Conservation (phyloP, 352 stramenopile genomes). For the Pythium sukuiense region DNA sequence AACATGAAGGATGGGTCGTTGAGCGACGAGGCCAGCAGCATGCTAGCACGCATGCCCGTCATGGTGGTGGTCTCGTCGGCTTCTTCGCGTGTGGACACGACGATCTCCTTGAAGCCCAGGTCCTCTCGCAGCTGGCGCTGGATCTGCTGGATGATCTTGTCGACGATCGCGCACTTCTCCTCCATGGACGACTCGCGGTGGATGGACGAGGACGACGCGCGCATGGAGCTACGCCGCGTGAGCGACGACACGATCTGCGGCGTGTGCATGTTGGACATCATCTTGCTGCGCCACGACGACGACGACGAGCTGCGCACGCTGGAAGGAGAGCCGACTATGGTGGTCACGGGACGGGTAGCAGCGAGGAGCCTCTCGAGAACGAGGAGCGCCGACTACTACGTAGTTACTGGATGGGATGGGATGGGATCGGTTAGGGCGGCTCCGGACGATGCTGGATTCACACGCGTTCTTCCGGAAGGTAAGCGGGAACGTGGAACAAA, state of each 20-base stretch:
- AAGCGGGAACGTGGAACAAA: neutral
- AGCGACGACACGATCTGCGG: constrained; percentile 38
- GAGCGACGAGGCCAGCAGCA: constrained; percentile 22
- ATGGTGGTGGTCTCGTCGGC: constrained; percentile 38
- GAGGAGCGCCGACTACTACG: too few species aligned
- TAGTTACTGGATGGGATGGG: too few species aligned
- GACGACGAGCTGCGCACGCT: constrained; percentile 13
- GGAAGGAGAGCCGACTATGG: constrained; percentile 20
- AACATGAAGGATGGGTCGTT: constrained; percentile 20
- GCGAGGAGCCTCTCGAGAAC: too few species aligned
- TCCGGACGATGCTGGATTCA: constrained; percentile 11
- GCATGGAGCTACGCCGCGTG: constrained; percentile 38
- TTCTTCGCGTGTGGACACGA: constrained; percentile 52
- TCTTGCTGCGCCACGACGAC: constrained; percentile 26
- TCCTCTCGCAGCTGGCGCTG: constrained; percentile 59
- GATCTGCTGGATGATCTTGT: constrained; percentile 67
- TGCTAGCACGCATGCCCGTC: constrained; percentile 25
- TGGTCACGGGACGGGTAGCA: neutral
- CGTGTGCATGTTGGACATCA: constrained; percentile 42
- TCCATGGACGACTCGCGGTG: constrained; percentile 46
- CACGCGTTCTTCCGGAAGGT: neutral
- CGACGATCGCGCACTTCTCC: constrained; percentile 59
- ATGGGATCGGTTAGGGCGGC: too few species aligned
- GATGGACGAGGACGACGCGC: constrained; percentile 26
- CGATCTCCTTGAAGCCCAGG: constrained; percentile 65